phyloP scores from a whole-genome alignment of 352 stramenopile species.

The Detonula confervacea region DNA sequence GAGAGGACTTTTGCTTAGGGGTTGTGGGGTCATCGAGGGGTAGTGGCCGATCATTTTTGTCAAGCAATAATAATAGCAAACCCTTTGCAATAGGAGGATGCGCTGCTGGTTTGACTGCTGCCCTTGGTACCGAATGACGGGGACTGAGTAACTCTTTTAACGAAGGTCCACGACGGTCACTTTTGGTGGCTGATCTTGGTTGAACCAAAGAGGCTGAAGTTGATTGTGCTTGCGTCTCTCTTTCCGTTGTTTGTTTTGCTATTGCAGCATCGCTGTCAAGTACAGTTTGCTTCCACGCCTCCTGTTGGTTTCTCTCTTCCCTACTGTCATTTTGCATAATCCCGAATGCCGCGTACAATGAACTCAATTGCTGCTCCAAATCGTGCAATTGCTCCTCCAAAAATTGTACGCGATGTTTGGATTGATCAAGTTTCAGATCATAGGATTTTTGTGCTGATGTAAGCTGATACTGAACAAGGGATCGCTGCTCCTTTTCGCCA shows the following conservation, averaged over 20 bases:
- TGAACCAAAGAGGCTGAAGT: background rate
- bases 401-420: constrained; percentile 50
- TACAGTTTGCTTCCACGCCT: constrained; percentile 54
- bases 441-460: constrained; percentile 45
- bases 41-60: constrained; percentile 19
- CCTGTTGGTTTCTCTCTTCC: constrained; percentile 54
- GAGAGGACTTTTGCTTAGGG: constrained; percentile 5
- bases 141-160: background rate
- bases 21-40: background rate
- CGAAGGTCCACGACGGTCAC: background rate
- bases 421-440: constrained; percentile 45
- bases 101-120: constrained; percentile 33
- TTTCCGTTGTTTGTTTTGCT: constrained; percentile 55
- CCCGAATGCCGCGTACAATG: constrained; percentile 72
- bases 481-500: constrained; percentile 37
- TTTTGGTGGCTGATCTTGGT: background rate
- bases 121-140: constrained; percentile 3
- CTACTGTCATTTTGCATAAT: constrained; percentile 66
- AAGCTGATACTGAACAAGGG: constrained; percentile 42
- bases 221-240: constrained; percentile 20
- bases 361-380: constrained; percentile 54
- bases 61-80: constrained; percentile 39
- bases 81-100: constrained; percentile 41
- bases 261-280: constrained; percentile 70
- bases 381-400: constrained; percentile 27